Conservation (phyloP, 257 asterid genomes). For the Gardenia jasminoides region DNA sequence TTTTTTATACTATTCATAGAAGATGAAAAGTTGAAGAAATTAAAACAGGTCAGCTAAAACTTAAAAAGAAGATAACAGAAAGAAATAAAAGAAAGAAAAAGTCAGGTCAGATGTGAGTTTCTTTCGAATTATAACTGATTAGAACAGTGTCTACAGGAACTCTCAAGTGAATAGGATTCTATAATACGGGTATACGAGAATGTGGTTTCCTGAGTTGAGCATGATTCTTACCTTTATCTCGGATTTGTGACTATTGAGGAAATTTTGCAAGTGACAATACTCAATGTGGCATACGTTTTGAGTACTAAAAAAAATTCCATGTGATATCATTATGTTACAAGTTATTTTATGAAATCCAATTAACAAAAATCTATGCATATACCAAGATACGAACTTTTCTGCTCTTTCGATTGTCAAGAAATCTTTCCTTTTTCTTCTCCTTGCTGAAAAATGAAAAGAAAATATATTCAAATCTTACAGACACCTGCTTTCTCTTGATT, state of each 20-base stretch:
- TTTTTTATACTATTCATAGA: not conserved
- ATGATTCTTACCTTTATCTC: not conserved
- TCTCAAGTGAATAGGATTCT: too few relatives aligned
- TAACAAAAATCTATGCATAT: not conserved
- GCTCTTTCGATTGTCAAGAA: not conserved
- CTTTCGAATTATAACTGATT: not conserved
- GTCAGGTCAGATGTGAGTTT: not conserved
- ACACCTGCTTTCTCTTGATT: constrained; percentile 26
- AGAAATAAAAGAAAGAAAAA: not conserved
- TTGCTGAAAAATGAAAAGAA: not conserved
- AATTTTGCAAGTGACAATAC: not conserved
- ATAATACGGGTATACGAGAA: not conserved
- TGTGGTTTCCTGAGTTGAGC: not conserved
- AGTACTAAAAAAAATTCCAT: not conserved
- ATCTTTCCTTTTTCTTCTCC: not conserved
- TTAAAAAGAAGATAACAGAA: not conserved
- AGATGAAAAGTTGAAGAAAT: not conserved
- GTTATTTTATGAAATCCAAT: constrained; percentile 8
- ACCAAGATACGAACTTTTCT: not conserved
- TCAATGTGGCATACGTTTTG: not conserved
- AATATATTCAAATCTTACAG: constrained; percentile 31
- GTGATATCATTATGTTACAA: not conserved
- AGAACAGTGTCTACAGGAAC: not conserved
- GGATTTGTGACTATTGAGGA: too few relatives aligned
- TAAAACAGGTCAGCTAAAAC: not conserved